Evolutionary conservation across 2,329 filamentous ascomycete genomes (phyloP), one percentile per base, ranked within the genome.

Genomic region (Calonectria hawksworthii): DNA sequence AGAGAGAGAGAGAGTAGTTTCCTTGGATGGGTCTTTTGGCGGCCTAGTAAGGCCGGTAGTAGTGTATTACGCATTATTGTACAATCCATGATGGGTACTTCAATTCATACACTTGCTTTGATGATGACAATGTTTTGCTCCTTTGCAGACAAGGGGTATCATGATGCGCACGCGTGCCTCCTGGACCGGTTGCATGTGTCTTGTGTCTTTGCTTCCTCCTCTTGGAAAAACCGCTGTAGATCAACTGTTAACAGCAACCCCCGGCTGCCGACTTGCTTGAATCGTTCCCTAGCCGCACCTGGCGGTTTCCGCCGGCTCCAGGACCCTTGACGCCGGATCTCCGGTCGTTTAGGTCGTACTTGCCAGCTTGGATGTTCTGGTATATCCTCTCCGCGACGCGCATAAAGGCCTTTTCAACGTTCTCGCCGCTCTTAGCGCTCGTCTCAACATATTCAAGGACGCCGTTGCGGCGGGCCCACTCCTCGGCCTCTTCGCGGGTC

Each of bases 361-460:
- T 95, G 14, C 97, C 97, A 1, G 95, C 95, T 87, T 98, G 95
- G 76, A 99, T 98, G 82, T 99, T 99, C 84, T 96, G 93, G 83
- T 98, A 98, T 87, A 99, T 99, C 85, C 96, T 90, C 88, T 98
- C 96, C 26, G 97, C 96, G 18, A 99, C 96, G 82, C 97, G 93
- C 83, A 98, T 90, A 82, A 99, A 99, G 2, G 97, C 97, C 79
- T 93, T 91, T 85, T 99, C 97, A 44, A 99, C 97, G 66, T 95
- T 95, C 83, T 98, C 95, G 68, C 97, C 97, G 76, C 94, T 98
- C 89, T 99, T 99, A 65, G 97, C 97, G 78, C 94, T 96, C 50
- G 97, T 99, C 88, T 99, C 97, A 76, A 99, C 95, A 84, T 99
- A 99, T 83, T 96, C 93, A 83, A 98, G 92, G 32, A 99, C 93